Conservation (phyloP, 2,329 filamentous ascomycete genomes). For the Septoria linicola region DNA sequence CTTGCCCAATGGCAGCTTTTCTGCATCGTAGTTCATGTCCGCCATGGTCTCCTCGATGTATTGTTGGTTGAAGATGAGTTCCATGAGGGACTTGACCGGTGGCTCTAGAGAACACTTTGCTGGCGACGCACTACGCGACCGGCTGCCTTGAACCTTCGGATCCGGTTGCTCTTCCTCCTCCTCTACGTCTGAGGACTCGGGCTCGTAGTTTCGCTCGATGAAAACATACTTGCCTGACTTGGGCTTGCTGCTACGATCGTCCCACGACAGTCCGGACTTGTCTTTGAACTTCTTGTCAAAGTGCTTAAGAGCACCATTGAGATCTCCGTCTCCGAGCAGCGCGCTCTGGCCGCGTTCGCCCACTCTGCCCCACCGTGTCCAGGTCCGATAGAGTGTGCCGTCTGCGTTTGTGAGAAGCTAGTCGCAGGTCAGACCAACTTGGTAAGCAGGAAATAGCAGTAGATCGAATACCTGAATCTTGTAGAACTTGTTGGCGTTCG, state of each 20-base stretch:
- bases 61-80: constrained; percentile 78
- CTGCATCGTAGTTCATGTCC: constrained; percentile 67
- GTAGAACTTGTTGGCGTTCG: constrained; percentile 85
- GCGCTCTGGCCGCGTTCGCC: constrained; percentile 53
- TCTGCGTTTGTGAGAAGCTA: constrained; percentile 66
- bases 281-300: constrained; percentile 60
- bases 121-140: constrained; percentile 27
- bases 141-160: background rate
- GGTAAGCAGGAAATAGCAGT: constrained; percentile 53
- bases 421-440: constrained; percentile 49
- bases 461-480: constrained; percentile 58
- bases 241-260: constrained; percentile 53
- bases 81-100: constrained; percentile 67
- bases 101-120: constrained; percentile 58
- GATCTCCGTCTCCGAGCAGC: constrained; percentile 41
- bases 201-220: constrained; percentile 73
- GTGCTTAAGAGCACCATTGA: constrained; percentile 43
- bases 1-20: constrained; percentile 81
- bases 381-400: constrained; percentile 59
- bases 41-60: constrained; percentile 61
- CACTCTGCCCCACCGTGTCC: constrained; percentile 81
- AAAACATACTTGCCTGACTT: constrained; percentile 71
- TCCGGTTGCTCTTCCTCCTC: constrained; percentile 18
- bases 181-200: constrained; percentile 61
- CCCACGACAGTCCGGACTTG: constrained; percentile 56